Evolutionary conservation across 1,139 yeast genomes (phyloP), one percentile per base, ranked within the genome.

Genomic region (Magnusiomyces ingens): DNA sequence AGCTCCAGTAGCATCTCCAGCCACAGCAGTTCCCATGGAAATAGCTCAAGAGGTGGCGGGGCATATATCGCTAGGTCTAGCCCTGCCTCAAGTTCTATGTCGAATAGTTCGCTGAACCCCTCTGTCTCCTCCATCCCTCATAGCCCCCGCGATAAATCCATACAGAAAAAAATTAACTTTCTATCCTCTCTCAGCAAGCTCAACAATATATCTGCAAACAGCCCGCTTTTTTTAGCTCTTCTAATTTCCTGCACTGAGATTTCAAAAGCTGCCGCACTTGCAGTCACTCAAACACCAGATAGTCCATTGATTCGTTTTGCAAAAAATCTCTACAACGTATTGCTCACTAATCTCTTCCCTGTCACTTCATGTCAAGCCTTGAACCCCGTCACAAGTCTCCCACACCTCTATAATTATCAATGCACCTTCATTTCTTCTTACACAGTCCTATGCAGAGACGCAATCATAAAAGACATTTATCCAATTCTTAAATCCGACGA

Each of bases 341-440:
- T 57, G 13, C 44, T 55, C 19, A 21, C 35, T 1, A 52, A 55
- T 18, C 22, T 57, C 36, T 57, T 55, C 42, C 21, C 57, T 8
- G 36, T 50, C 22, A n/a, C 52, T 11, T 10, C 50, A 41, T 46
- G 11, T 26, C 48, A n/a, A 12, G 37, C 19, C 37, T 48, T 53
- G 2, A 42, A 26, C 45, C 26, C 51, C 32, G 42, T 48, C 2
- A 40, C 49, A 2, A 52, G 37, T 21, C 26, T 49, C 15, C 32
- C 36, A 12, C 38, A 50, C 21, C 41, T 54, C 37, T 48, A 51
- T 38, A 44, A 49, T 2, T 51, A 51, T 11, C 60, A 55, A 44
- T 38, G 45, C 26, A 47, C 52, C 1, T 58, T 57, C 53, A 50
- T 57, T n/a, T 42, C 55, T 8, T 45, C 54, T 4, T 57, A 36